phyloP scores from a whole-genome alignment of 1,284 basidiomycete genomes.

The Sanghuangporus weigelae region DNA sequence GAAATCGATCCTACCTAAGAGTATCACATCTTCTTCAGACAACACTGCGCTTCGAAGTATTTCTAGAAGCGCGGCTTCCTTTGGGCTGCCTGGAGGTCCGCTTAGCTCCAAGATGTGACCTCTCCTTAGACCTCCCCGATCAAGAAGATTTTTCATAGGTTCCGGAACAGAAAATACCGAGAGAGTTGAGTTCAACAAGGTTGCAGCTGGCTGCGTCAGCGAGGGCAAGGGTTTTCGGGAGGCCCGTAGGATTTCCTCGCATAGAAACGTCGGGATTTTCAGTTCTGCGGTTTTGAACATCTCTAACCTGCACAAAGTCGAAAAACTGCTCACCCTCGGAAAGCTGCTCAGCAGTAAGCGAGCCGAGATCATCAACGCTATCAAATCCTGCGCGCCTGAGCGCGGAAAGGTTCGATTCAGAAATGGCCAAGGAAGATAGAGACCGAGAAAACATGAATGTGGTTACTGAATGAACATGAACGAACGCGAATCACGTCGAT shows the following conservation, averaged over 20 bases:
- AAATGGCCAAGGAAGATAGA: constrained; percentile 34
- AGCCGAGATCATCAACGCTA: constrained; percentile 40
- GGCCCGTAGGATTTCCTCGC: constrained; percentile 39
- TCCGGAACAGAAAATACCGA: constrained; percentile 35
- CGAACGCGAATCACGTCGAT: neutral
- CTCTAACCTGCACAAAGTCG: neutral
- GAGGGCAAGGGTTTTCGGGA: constrained; percentile 33
- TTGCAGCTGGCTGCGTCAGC: constrained; percentile 53
- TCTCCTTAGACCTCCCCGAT: constrained; percentile 49
- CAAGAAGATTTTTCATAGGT: constrained; percentile 50
- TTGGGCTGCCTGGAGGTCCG: constrained; percentile 66
- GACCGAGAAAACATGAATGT: constrained; percentile 20
- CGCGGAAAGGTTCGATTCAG: constrained; percentile 34
- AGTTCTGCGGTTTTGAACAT: constrained; percentile 34
- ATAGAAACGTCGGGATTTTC: constrained; percentile 38
- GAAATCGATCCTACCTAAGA: constrained; percentile 46
- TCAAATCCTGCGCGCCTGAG: constrained; percentile 47
- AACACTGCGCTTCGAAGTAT: constrained; percentile 44
- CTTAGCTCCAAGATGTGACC: constrained; percentile 66
- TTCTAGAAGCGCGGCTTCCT: constrained; percentile 47
- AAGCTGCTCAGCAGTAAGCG: constrained; percentile 35
- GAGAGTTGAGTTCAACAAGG: constrained; percentile 32
- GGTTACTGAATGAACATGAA: neutral
- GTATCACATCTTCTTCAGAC: constrained; percentile 45
- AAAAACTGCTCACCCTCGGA: constrained; percentile 35